Evolutionary conservation across 1,139 yeast genomes (phyloP).

Genomic region (Kluyveromyces sp.): DNA sequence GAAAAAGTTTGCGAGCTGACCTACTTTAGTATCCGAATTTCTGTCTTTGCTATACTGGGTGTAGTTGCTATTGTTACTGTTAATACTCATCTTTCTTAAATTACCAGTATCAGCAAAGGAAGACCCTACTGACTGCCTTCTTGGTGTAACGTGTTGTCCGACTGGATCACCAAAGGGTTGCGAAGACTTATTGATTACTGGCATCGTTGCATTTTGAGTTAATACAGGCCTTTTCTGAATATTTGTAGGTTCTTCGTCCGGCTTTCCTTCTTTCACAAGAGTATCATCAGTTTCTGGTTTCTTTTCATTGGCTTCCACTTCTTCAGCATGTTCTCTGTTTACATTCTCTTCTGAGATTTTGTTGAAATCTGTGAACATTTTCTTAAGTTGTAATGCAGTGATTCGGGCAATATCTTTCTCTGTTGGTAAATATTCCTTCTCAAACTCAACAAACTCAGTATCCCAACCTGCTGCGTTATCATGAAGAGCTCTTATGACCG

Average conservation of each 20-base stretch:
- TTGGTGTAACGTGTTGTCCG: neutral
- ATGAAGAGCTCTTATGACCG: constrained; percentile 63
- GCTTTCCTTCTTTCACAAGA: neutral
- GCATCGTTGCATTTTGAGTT: neutral
- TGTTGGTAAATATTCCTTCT: constrained; percentile 69
- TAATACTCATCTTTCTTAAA: constrained; percentile 10
- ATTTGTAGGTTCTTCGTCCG: neutral
- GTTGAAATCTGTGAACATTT: constrained; percentile 51
- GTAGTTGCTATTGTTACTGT: constrained; percentile 13
- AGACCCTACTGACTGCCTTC: neutral
- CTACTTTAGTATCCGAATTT: constrained; percentile 40
- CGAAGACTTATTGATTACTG: neutral
- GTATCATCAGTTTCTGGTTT: neutral
- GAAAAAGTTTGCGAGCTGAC: constrained; percentile 58
- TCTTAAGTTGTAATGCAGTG: constrained; percentile 80
- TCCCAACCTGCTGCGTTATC: constrained; percentile 88
- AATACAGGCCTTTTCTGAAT: neutral
- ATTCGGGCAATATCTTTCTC: constrained; percentile 90
- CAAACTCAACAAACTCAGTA: constrained; percentile 74
- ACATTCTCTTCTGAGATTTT: constrained; percentile 22
- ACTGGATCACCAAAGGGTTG: neutral
- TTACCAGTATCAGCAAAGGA: constrained; percentile 1
- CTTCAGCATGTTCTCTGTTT: constrained; percentile 16
- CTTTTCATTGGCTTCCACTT: constrained; percentile 7
- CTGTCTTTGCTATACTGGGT: constrained; percentile 12